Base-by-base conservation (phyloP, 202 grass and related monocot species). In the Dendrocalamus latiflorus region DNA sequence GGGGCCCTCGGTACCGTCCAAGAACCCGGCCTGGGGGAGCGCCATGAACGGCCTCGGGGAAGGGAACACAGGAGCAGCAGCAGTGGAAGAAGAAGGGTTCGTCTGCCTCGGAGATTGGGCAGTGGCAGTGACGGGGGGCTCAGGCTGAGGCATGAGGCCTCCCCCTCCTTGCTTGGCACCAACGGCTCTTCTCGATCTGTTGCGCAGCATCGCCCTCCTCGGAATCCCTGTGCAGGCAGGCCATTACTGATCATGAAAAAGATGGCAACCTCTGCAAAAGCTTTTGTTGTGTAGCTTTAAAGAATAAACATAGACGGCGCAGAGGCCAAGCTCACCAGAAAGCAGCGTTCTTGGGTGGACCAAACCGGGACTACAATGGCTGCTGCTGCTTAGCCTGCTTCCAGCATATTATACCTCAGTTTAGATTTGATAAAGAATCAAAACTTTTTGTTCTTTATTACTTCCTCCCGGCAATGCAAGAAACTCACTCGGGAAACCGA, bases 41-140 rank as follows among this genome's bases (percentile, higher is more conserved):
- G 78, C 90, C 82, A 87, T 86, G 88, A 93, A 94, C 33, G 88
- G 75, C 63, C 75, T 91, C 70, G 88, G 89, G 66, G 88, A 91
- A 55, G 72, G 80, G 55, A 91, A 76, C 65, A 84, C 79, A 1
- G 89, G 85, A 38, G 59, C 49, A n/a, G 48, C 21, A 4, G 82
- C 25, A 6, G 70, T 1, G 6, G 77, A 18, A 0, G 33, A 33
- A 2, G 67, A 66, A 48, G 50, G 65, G 4, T n/a, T 80, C 75
- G 9, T 87, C 22, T 26, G 56, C 44, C 72, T 81, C 59, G 74
- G 22, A n/a, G 83, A 85, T 36, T 85, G 79, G 17, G 58, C 76
- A 39, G 69, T 9, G 53, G 72, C 24, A 42, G 80, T 44, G 10
- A 80, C 55, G 11, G 77, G 75, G 57, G 67, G 61, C 59, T 94